Conservation (phyloP, 345 rosid genomes). For the Cardamine resedifolia region DNA sequence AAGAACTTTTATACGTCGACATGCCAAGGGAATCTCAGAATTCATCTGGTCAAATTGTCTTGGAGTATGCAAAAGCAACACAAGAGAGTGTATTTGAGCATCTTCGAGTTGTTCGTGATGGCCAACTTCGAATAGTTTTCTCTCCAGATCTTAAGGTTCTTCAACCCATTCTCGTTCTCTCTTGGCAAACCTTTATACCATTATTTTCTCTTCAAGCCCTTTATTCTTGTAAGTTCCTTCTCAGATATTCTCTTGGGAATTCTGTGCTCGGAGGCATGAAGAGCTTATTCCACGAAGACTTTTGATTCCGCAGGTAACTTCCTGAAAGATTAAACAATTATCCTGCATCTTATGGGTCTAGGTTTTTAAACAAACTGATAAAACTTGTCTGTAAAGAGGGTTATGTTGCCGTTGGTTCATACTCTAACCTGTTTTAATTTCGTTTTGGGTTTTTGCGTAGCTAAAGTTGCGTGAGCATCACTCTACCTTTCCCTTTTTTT, state of each 20-base stretch:
- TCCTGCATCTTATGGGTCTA: not conserved
- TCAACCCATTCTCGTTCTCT: slow-evolving; percentile 6
- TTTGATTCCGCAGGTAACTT: slow-evolving; percentile 84
- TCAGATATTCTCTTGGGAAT: slow-evolving; percentile 97
- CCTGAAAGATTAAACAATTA: slow-evolving; percentile 2
- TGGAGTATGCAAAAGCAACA: slow-evolving; percentile 98
- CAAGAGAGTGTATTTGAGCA: slow-evolving; percentile 99
- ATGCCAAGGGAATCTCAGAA: slow-evolving; percentile 95
- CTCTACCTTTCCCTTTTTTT: not conserved
- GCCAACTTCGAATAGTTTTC: slow-evolving; percentile 91
- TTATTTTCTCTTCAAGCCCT: slow-evolving; percentile 6
- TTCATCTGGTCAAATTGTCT: slow-evolving; percentile 87
- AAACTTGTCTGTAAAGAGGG: not conserved
- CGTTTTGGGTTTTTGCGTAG: not conserved
- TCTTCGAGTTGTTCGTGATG: slow-evolving; percentile 98
- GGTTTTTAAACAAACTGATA: not conserved
- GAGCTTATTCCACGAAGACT: slow-evolving; percentile 94
- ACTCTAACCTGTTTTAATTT: not conserved
- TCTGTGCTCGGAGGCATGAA: slow-evolving; percentile 97
- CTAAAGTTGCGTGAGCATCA: not conserved
- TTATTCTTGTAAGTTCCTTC: slow-evolving; percentile 12
- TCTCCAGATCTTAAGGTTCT: slow-evolving; percentile 90
- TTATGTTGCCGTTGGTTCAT: not conserved
- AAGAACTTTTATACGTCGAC: slow-evolving; percentile 92
- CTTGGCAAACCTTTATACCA: not conserved